Evolutionary conservation across 148 eudicot species (phyloP).

Genomic region (Camellia lanceoleosa): DNA sequence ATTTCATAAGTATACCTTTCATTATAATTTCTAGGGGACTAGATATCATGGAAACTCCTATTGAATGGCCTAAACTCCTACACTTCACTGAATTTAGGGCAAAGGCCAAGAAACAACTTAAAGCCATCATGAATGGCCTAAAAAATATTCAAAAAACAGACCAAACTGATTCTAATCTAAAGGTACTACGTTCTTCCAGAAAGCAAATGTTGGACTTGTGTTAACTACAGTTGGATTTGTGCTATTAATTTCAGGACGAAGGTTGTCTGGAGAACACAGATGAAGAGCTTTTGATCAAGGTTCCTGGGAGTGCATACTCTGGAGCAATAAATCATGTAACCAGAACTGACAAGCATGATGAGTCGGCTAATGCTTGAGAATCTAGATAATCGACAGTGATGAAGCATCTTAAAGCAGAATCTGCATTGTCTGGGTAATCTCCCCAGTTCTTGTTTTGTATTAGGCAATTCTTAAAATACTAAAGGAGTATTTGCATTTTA

Average conservation of each 20-base stretch:
- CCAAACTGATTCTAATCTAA: conserved; percentile 23
- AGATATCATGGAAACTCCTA: too few species aligned
- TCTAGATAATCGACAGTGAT: neutral
- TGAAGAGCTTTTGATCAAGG: conserved; percentile 50
- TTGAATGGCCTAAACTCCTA: too few species aligned
- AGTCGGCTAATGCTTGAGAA: neutral
- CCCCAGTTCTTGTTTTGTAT: neutral
- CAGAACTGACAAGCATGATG: conserved; percentile 20
- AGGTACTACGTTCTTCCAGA: conserved; percentile 32
- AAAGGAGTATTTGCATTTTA: neutral
- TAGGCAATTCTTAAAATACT: too few species aligned
- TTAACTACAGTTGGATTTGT: neutral
- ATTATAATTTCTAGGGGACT: too few species aligned
- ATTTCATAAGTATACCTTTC: too few species aligned
- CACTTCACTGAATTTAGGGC: too few species aligned
- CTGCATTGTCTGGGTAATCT: neutral
- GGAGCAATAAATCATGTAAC: conserved; percentile 17
- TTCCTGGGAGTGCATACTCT: conserved; percentile 81
- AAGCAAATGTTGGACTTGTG: neutral
- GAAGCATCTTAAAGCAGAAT: conserved; percentile 5
- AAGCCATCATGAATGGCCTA: conserved; percentile 30
- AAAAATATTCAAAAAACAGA: conserved; percentile 20
- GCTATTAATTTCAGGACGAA: conserved; percentile 31
- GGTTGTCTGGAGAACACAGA: conserved; percentile 28
- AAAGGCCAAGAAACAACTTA: conserved; percentile 53